A percentile compares a stretch with the other conserved stretches of the same genome.
phyloP scores from a whole-genome alignment of 371 early-diverging fungal genomes.

The Mortierella sp. region DNA sequence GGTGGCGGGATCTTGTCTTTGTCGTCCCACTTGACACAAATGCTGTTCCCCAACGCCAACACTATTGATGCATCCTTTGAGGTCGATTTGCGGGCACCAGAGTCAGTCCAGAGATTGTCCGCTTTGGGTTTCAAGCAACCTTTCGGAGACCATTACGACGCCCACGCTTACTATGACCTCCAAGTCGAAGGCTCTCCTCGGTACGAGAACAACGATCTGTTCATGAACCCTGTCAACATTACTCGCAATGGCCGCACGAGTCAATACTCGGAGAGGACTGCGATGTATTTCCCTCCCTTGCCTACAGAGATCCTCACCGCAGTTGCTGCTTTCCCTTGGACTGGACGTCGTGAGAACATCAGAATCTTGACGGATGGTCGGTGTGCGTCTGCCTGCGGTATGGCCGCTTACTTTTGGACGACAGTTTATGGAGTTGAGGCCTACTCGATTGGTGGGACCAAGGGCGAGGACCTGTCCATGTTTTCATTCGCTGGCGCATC shows the following conservation, averaged over 20 bases:
- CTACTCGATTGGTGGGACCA: slow-evolving; percentile 28
- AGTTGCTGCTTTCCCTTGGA: slow-evolving; percentile 29
- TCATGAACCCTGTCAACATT: not conserved
- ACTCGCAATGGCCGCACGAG: slow-evolving; percentile 16
- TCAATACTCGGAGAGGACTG: slow-evolving; percentile 13
- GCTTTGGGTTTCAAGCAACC: not conserved
- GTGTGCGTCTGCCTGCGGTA: slow-evolving; percentile 45
- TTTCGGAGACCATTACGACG: slow-evolving; percentile 12
- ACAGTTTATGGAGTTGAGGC: slow-evolving; percentile 18
- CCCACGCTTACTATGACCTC: not conserved
- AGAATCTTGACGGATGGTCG: slow-evolving; percentile 42
- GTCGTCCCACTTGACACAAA: slow-evolving; percentile 16
- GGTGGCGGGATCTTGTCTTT: slow-evolving; percentile 33
- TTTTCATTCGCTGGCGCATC: slow-evolving; percentile 42
- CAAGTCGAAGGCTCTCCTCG: not conserved
- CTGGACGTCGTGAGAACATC: slow-evolving; percentile 23
- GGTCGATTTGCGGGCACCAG: slow-evolving; percentile 20
- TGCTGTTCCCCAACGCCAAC: slow-evolving; percentile 31
- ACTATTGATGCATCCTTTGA: slow-evolving; percentile 5
- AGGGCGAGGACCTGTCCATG: slow-evolving; percentile 19
- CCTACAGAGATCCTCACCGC: not conserved
- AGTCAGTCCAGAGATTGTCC: slow-evolving; percentile 15
- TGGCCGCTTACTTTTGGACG: slow-evolving; percentile 16
- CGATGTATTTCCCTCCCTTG: not conserved
- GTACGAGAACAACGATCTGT: slow-evolving; percentile 23